Base-by-base conservation (phyloP, 2,329 filamentous ascomycete genomes). In the Coniochaeta sp. region DNA sequence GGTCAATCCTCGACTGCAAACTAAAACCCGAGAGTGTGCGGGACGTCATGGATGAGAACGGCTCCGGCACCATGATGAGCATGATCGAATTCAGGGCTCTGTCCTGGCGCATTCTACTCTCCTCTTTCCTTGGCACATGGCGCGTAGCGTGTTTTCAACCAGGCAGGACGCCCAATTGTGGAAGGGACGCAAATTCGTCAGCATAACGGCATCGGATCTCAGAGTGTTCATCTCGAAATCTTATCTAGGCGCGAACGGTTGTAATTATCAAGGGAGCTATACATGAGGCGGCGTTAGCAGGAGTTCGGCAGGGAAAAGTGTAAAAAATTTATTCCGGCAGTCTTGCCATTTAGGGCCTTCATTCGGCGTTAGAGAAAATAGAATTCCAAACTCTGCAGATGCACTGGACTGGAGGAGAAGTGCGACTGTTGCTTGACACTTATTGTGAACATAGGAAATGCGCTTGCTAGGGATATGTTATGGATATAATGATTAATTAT, bases 401-500 rank as follows among this genome's bases (percentile, higher is more conserved):
- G n/a, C n/a, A n/a, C n/a, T n/a, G n/a, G n/a, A n/a, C n/a, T n/a
- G n/a, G n/a, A n/a, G n/a, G n/a, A n/a, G n/a, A n/a, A n/a, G n/a
- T n/a, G n/a, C n/a, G n/a, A n/a, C n/a, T n/a, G n/a, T n/a, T n/a
- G n/a, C n/a, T n/a, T n/a, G n/a, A n/a, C n/a, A n/a, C n/a, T n/a
- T n/a, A n/a, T n/a, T n/a, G n/a, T n/a, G n/a, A n/a, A n/a, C n/a
- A n/a, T n/a, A n/a, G n/a, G n/a, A n/a, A n/a, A n/a, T n/a, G n/a
- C n/a, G n/a, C n/a, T n/a, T n/a, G n/a, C n/a, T n/a, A n/a, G n/a
- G n/a, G n/a, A n/a, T n/a, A n/a, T n/a, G n/a, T n/a, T n/a, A n/a
- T n/a, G n/a, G n/a, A n/a, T n/a, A 52, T 52, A 52, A 14, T 56
- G 54, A 38, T 56, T 56, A 38, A 38, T 56, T 56, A 56, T 56